These are phyloP conservation scores for Lentinula sp. DNA, from an alignment of 768 basidiomycete genomes.

Conservation along the genomic window DNA sequence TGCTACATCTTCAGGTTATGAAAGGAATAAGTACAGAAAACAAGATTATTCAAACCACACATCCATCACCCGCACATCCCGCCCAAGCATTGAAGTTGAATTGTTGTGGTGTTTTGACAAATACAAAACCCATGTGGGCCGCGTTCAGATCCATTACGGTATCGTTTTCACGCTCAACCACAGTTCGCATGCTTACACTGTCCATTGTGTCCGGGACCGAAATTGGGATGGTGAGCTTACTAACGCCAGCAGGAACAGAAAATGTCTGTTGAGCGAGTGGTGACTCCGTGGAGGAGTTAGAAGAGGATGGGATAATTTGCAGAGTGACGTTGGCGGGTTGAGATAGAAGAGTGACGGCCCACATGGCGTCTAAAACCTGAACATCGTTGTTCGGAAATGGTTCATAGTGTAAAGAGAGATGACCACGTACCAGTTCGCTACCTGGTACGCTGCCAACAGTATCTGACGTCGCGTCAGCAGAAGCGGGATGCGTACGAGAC, in stretches of 20 bases:
- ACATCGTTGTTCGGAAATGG: slow-evolving; percentile 6
- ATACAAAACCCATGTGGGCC: neutral
- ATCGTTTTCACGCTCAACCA: neutral
- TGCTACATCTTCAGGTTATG: no score
- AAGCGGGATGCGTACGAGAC: slow-evolving; percentile 59
- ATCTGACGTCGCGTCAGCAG: slow-evolving; percentile 45
- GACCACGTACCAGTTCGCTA: slow-evolving; percentile 44
- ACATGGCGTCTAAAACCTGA: slow-evolving; percentile 58
- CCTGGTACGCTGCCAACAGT: slow-evolving; percentile 49
- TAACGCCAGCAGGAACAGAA: slow-evolving; percentile 48
- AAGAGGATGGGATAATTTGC: neutral
- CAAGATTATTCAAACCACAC: neutral
- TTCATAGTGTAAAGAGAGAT: neutral
- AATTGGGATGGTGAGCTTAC: slow-evolving; percentile 57
- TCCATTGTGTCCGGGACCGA: neutral
- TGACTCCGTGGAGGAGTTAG: slow-evolving; percentile 34
- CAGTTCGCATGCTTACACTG: slow-evolving; percentile 1
- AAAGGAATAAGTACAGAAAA: neutral
- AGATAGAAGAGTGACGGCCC: slow-evolving; percentile 63
- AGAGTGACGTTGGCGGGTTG: slow-evolving; percentile 46
- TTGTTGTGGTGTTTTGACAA: neutral
- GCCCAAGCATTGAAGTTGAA: slow-evolving; percentile 8
- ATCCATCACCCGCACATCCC: slow-evolving; percentile 5
- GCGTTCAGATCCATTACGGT: slow-evolving; percentile 2
- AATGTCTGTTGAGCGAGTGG: slow-evolving; percentile 37